Conservation (phyloP, 768 basidiomycete genomes). For the Boletus huronensis region DNA sequence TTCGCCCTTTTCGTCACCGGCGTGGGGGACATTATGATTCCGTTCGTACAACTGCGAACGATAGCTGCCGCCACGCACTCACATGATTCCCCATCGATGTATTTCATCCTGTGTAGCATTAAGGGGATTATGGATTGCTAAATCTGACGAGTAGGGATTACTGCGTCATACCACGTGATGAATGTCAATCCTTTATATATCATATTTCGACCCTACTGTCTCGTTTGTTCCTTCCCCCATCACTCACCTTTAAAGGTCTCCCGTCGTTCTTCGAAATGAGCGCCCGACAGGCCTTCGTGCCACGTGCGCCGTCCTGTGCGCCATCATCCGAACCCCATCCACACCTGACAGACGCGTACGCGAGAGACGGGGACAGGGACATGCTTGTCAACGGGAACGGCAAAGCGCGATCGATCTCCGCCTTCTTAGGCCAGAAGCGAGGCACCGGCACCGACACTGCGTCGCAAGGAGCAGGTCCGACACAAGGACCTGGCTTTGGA, state of each 20-base stretch:
- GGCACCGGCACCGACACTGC: not conserved
- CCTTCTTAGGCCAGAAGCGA: slow-evolving; percentile 21
- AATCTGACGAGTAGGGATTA: not conserved
- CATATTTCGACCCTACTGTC: not conserved
- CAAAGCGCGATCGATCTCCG: slow-evolving; percentile 21
- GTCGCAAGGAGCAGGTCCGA: slow-evolving; percentile 1
- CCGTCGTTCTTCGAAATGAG: slow-evolving; percentile 16
- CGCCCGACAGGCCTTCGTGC: slow-evolving; percentile 26
- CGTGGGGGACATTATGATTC: not conserved
- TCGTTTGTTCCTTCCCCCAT: not conserved
- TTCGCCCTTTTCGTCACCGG: not conserved
- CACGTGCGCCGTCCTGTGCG: slow-evolving; percentile 15
- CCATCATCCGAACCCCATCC: slow-evolving; percentile 6
- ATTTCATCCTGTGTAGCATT: not conserved
- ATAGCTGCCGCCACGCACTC: not conserved
- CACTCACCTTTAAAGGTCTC: not conserved
- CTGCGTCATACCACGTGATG: slow-evolving; percentile 13
- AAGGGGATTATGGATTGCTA: not conserved
- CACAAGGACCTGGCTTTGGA: no score
- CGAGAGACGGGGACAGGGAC: slow-evolving; percentile 7
- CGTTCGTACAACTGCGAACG: not conserved
- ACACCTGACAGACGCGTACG: not conserved
- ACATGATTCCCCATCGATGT: not conserved
- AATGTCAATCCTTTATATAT: slow-evolving; percentile 2
- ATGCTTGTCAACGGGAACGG: slow-evolving; percentile 4